phyloP scores from a whole-genome alignment of 1,284 basidiomycete genomes.

The Sporisorium iseilematis-ciliati region DNA sequence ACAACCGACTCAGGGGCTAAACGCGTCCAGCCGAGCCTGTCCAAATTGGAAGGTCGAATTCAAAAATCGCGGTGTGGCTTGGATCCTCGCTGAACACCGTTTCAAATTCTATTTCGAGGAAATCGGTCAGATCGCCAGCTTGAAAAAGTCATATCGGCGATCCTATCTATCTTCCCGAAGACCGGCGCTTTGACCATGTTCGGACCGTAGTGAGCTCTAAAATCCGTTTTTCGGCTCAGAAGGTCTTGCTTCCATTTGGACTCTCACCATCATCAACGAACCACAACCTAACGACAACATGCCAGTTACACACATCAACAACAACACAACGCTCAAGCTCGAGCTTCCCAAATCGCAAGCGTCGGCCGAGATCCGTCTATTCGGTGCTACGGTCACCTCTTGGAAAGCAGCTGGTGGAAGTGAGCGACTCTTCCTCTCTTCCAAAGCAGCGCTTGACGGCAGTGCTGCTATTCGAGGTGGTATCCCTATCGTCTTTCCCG shows the following conservation, averaged over 20 bases:
- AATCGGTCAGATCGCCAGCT: background rate
- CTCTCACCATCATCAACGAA: background rate
- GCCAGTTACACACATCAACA: constrained; percentile 40
- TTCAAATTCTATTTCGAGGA: background rate
- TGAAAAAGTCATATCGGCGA: background rate
- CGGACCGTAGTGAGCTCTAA: background rate
- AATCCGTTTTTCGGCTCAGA: background rate
- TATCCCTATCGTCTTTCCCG: constrained; percentile 63
- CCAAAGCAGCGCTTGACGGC: constrained; percentile 55
- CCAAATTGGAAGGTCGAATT: constrained; percentile 1
- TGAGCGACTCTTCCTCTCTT: constrained; percentile 58
- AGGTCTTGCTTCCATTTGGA: background rate
- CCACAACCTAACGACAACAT: constrained; percentile 5
- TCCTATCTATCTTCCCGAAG: background rate
- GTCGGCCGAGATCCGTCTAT: constrained; percentile 52
- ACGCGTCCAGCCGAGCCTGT: background rate
- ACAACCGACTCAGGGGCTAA: constrained; percentile 33
- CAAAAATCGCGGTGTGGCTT: constrained; percentile 8
- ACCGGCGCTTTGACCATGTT: background rate
- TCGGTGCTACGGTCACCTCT: constrained; percentile 61
- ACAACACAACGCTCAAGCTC: constrained; percentile 31
- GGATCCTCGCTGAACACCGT: constrained; percentile 16
- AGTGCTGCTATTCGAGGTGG: constrained; percentile 58
- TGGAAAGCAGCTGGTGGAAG: constrained; percentile 58
- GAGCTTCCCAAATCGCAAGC: constrained; percentile 48